phyloP scores from a whole-genome alignment of 305 asterid genomes.

The Striga hermonthica region DNA sequence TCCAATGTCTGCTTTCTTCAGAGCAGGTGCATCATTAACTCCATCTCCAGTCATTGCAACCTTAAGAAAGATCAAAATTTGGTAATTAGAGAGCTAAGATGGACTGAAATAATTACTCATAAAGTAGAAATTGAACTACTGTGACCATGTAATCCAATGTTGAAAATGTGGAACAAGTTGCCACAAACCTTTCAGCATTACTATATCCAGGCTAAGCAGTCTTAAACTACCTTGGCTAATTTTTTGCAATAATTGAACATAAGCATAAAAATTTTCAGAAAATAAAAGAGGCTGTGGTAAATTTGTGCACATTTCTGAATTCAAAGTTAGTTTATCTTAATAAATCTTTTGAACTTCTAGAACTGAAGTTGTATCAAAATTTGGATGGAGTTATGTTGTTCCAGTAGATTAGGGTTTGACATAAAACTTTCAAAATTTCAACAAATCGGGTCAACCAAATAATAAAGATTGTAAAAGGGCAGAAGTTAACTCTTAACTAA shows the following conservation, averaged over 20 bases:
- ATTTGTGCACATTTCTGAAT: slow-evolving; percentile 22
- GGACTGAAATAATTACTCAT: not conserved
- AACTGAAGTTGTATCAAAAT: slow-evolving; percentile 10
- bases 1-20: slow-evolving; percentile 96
- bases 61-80: slow-evolving; percentile 39
- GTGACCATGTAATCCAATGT: slow-evolving; percentile 21
- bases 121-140: not conserved
- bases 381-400: not conserved
- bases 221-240: slow-evolving; percentile 5
- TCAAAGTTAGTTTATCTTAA: slow-evolving; percentile 20
- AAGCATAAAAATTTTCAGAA: not conserved
- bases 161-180: slow-evolving; percentile 10
- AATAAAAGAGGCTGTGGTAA: not conserved
- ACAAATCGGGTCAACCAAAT: too few species aligned
- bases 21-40: slow-evolving; percentile 99
- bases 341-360: slow-evolving; percentile 16
- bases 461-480: too few species aligned
- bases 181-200: slow-evolving; percentile 5
- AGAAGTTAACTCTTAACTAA: too few species aligned
- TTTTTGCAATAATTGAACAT: slow-evolving; percentile 18
- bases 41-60: slow-evolving; percentile 99
- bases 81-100: slow-evolving; percentile 19
- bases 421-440: too few species aligned
- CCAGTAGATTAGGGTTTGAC: too few species aligned
- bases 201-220: slow-evolving; percentile 5